Percentiles rank a stretch among this genome's conserved stretches.
phyloP scores from a whole-genome alignment of 768 basidiomycete genomes.

The Guyanaporus albipodus region DNA sequence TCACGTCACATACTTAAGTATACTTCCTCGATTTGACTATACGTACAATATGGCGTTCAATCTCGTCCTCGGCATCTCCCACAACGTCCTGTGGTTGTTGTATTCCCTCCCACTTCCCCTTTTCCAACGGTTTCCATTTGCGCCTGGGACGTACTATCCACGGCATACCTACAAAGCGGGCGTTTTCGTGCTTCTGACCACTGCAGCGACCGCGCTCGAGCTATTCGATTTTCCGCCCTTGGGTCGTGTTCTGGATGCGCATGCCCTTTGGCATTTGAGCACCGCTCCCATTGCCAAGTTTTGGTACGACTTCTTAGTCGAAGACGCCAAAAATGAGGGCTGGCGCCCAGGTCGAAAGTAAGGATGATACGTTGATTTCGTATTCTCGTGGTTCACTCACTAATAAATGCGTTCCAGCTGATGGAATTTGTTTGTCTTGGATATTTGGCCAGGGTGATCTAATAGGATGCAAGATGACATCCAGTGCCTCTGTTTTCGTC shows the following conservation, averaged over 20 bases:
- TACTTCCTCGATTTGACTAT: constrained; percentile 84
- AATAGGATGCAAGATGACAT: too few species aligned
- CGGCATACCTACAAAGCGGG: constrained; percentile 50
- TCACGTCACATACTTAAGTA: constrained; percentile 76
- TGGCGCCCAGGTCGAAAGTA: constrained; percentile 51
- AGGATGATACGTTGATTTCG: constrained; percentile 5
- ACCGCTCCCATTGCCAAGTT: constrained; percentile 72
- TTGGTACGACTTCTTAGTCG: constrained; percentile 85
- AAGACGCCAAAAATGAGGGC: constrained; percentile 66
- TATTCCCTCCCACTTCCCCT: constrained; percentile 56
- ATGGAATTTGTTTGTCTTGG: constrained; percentile 3
- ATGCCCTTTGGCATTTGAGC: constrained; percentile 87
- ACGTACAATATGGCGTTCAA: constrained; percentile 91
- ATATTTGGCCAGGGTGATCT: too few species aligned
- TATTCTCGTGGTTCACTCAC: constrained; percentile 5
- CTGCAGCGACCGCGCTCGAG: constrained; percentile 73
- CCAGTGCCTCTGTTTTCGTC: too few species aligned
- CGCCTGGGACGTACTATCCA: constrained; percentile 57
- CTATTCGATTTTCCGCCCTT: constrained; percentile 89
- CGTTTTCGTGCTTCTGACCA: constrained; percentile 65
- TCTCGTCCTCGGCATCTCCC: constrained; percentile 65
- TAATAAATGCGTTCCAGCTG: constrained; percentile 12
- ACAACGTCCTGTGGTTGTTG: constrained; percentile 78
- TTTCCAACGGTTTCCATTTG: constrained; percentile 51
- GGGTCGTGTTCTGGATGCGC: constrained; percentile 77